phyloP scores from a whole-genome alignment of 2,329 filamentous ascomycete species.

The Cladosporium sp. region DNA sequence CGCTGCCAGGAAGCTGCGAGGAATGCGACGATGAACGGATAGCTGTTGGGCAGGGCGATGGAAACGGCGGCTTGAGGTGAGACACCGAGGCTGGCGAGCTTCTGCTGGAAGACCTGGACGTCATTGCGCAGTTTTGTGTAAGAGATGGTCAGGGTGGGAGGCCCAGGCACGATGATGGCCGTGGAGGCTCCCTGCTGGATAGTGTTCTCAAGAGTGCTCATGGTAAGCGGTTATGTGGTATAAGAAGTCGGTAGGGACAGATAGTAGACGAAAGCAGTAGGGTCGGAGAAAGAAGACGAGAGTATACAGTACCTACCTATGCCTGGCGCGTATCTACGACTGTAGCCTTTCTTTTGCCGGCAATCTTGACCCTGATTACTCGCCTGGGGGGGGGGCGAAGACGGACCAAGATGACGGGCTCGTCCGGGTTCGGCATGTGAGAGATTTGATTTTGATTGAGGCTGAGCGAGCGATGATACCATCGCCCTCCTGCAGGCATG shows the following conservation, averaged over 20 bases:
- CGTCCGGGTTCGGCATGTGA: slow-evolving; percentile 1
- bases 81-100: slow-evolving; percentile 75
- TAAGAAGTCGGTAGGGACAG: not conserved
- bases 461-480: slow-evolving; percentile 1
- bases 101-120: slow-evolving; percentile 71
- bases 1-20: slow-evolving; percentile 84
- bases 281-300: not conserved
- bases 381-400: not conserved
- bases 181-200: slow-evolving; percentile 57
- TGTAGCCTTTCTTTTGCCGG: not conserved
- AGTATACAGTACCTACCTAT: slow-evolving; percentile 3
- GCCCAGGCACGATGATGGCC: slow-evolving; percentile 74
- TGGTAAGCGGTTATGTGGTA: slow-evolving; percentile 33
- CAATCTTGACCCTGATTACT: slow-evolving; percentile 4
- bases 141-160: slow-evolving; percentile 66
- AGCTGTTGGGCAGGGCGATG: slow-evolving; percentile 80
- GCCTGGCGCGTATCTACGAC: not conserved
- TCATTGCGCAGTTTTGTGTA: slow-evolving; percentile 69
- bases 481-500: not conserved
- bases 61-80: slow-evolving; percentile 71
- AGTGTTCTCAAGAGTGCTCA: slow-evolving; percentile 61
- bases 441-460: slow-evolving; percentile 1
- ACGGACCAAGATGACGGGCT: slow-evolving; percentile 18
- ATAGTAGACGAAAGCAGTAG: too few species aligned
- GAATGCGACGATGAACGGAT: slow-evolving; percentile 86